phyloP scores from a whole-genome alignment of 192 early-diverging fungal species.

The Rhizophagus sp. region DNA sequence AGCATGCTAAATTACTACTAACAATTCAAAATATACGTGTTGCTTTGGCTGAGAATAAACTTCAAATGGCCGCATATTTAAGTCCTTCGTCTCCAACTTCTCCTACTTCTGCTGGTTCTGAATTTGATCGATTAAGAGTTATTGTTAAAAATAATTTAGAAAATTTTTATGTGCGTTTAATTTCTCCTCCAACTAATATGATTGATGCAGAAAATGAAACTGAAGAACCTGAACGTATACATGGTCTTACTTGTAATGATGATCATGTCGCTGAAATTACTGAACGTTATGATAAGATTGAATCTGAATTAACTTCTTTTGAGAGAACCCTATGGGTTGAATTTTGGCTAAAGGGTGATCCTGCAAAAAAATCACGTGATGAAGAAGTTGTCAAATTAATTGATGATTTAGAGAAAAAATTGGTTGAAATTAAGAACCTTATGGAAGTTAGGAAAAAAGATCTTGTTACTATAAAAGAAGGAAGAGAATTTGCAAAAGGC shows the following conservation, averaged over 20 bases:
- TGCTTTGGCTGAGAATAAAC: slow-evolving; percentile 22
- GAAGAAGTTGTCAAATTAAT: slow-evolving; percentile 5
- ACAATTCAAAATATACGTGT: slow-evolving; percentile 27
- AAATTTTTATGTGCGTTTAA: background rate
- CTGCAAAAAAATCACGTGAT: background rate
- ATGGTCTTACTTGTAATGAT: slow-evolving; percentile 30
- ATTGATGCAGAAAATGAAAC: slow-evolving; percentile 14
- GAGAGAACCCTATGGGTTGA: slow-evolving; percentile 28
- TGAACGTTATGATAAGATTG: slow-evolving; percentile 21
- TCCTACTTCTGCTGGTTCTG: slow-evolving; percentile 26
- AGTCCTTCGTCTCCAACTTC: slow-evolving; percentile 31
- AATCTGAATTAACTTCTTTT: slow-evolving; percentile 25
- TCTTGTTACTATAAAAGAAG: slow-evolving; percentile 16
- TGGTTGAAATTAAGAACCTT: slow-evolving; percentile 3
- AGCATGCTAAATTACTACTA: slow-evolving; percentile 23
- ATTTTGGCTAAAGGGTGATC: slow-evolving; percentile 29
- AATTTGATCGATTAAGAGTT: slow-evolving; percentile 26
- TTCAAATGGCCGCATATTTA: slow-evolving; percentile 33
- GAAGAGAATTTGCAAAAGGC: slow-evolving; percentile 19
- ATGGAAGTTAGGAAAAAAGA: slow-evolving; percentile 24
- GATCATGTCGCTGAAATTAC: slow-evolving; percentile 29
- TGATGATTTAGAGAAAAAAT: slow-evolving; percentile 12
- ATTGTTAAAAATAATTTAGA: slow-evolving; percentile 4
- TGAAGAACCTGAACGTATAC: slow-evolving; percentile 30
- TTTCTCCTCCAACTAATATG: slow-evolving; percentile 20